Percentiles rank a stretch among this genome's conserved stretches.
phyloP scores from a whole-genome alignment of 1,284 basidiomycete species.

The Gomphus bonarii region DNA sequence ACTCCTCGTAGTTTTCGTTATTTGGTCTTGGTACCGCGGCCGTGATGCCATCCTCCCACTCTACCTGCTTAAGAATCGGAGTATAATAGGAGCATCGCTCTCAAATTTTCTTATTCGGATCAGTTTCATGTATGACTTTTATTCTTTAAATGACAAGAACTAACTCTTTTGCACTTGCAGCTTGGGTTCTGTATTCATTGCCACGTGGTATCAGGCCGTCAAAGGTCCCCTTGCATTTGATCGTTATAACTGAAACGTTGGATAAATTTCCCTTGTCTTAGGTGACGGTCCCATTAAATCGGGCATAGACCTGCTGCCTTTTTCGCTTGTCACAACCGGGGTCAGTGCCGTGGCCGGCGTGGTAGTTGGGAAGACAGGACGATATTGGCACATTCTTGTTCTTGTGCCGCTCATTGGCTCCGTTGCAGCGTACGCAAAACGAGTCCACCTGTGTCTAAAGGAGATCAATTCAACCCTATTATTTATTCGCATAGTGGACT shows the following conservation, averaged over 20 bases:
- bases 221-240: neutral
- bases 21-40: conserved; percentile 26
- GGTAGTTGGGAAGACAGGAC: neutral
- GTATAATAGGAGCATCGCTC: conserved; percentile 25
- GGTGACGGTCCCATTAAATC: neutral
- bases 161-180: neutral
- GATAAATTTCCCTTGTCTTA: neutral
- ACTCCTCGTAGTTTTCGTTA: conserved; percentile 23
- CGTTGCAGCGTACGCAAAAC: neutral
- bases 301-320: conserved; percentile 2
- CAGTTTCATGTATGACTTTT: neutral
- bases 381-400: conserved; percentile 2
- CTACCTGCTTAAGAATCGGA: conserved; percentile 20
- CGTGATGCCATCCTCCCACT: conserved; percentile 23
- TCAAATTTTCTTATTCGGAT: conserved; percentile 20
- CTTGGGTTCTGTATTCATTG: neutral
- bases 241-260: neutral
- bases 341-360: neutral
- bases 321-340: neutral
- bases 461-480: neutral
- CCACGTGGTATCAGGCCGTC: conserved; percentile 5
- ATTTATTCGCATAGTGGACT: neutral
- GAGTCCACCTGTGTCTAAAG: neutral
- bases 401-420: neutral
- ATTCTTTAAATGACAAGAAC: neutral